A percentile compares a stretch with the other conserved stretches of the same genome.
These are phyloP conservation scores for Aspergillus ruber DNA, from an alignment of 2,329 filamentous ascomycete genomes.

Conservation along the genomic window DNA sequence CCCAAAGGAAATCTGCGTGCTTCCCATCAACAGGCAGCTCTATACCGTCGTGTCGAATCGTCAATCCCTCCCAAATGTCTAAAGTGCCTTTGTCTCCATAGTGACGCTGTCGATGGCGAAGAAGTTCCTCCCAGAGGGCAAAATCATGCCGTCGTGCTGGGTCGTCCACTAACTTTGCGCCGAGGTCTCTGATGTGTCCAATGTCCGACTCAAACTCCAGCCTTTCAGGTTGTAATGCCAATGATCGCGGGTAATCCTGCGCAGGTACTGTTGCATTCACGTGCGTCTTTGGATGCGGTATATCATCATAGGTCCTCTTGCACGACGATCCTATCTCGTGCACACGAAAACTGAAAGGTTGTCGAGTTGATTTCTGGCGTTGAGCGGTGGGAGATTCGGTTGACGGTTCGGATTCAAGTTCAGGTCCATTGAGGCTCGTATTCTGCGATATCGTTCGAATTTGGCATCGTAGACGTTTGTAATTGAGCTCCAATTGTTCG, in stretches of 20 bases:
- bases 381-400: constrained; percentile 2
- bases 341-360: constrained; percentile 16
- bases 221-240: constrained; percentile 25
- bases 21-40: constrained; percentile 31
- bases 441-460: constrained; percentile 12
- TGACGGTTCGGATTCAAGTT: constrained; percentile 3
- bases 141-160: constrained; percentile 28
- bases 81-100: constrained; percentile 38
- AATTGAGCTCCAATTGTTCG: constrained; percentile 23
- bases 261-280: neutral
- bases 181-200: constrained; percentile 27
- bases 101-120: constrained; percentile 38
- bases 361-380: constrained; percentile 3
- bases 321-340: constrained; percentile 22
- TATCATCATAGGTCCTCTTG: constrained; percentile 1
- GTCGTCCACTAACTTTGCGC: constrained; percentile 34
- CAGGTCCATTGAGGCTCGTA: constrained; percentile 2
- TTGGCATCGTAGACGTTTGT: constrained; percentile 24
- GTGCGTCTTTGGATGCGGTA: neutral
- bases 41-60: constrained; percentile 21
- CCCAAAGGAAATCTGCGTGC: constrained; percentile 37
- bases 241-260: constrained; percentile 7
- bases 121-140: constrained; percentile 39
- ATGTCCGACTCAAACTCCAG: constrained; percentile 40
- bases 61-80: constrained; percentile 37